phyloP scores from a whole-genome alignment of 805 yeast genomes.

The Lipomyces orientalis region DNA sequence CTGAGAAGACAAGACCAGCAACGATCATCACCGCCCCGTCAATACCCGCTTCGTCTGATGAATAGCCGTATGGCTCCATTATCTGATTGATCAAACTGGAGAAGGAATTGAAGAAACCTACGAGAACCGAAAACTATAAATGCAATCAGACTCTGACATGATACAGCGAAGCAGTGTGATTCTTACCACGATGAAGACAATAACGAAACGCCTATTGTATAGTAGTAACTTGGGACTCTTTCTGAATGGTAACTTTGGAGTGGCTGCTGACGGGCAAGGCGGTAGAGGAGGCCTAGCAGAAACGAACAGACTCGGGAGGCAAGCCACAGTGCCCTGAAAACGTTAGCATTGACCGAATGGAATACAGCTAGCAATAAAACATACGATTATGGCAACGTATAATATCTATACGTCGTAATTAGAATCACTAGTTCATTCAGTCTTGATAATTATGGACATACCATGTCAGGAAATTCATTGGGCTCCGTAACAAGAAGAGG shows the following conservation, averaged over 20 bases:
- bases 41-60: slow-evolving; percentile 45
- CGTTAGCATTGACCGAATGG: too few species aligned
- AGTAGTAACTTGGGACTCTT: slow-evolving; percentile 37
- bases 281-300: slow-evolving; percentile 42
- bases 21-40: slow-evolving; percentile 45
- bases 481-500: slow-evolving; percentile 43
- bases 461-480: slow-evolving; percentile 37
- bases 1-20: slow-evolving; percentile 44
- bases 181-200: slow-evolving; percentile 16
- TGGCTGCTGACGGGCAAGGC: slow-evolving; percentile 45
- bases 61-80: slow-evolving; percentile 45
- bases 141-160: slow-evolving; percentile 11
- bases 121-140: slow-evolving; percentile 43
- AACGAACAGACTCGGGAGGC: slow-evolving; percentile 37
- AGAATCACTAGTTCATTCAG: neutral
- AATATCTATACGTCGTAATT: slow-evolving; percentile 9
- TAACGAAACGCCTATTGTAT: slow-evolving; percentile 32
- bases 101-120: slow-evolving; percentile 46
- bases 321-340: slow-evolving; percentile 25
- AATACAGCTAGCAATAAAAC: neutral
- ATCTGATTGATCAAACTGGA: slow-evolving; percentile 44
- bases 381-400: slow-evolving; percentile 20
- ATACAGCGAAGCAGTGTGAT: neutral
- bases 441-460: slow-evolving; percentile 16
- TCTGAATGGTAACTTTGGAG: slow-evolving; percentile 38